Evolutionary conservation across 2,329 filamentous ascomycete species (phyloP).

Genomic region (Phaeomoniella chlamydospora): DNA sequence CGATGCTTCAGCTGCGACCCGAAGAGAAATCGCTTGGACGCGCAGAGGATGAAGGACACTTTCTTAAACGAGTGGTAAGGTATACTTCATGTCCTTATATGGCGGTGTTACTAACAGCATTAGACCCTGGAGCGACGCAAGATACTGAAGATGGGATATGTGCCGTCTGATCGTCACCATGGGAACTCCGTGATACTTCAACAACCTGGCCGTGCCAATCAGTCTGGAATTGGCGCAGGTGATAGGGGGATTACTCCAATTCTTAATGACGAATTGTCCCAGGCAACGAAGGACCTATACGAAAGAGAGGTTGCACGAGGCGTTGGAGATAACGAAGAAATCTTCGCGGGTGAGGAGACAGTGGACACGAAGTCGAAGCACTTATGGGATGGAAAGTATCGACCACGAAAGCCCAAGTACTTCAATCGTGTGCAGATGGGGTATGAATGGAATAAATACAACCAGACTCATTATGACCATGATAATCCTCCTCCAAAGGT

Average conservation of each 20-base stretch:
- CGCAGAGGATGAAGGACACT: conserved; percentile 38
- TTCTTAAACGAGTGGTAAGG: conserved; percentile 41
- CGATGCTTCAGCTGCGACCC: conserved; percentile 46
- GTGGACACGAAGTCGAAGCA: conserved; percentile 39
- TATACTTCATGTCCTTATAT: conserved; percentile 1
- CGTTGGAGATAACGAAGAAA: conserved; percentile 85
- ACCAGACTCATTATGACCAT: conserved; percentile 97
- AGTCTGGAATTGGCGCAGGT: conserved; percentile 34
- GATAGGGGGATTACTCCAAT: conserved; percentile 55
- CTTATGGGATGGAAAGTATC: conserved; percentile 66
- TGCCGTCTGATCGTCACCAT: conserved; percentile 41
- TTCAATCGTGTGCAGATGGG: conserved; percentile 99
- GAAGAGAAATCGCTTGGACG: conserved; percentile 49
- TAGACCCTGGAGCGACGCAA: conserved; percentile 43
- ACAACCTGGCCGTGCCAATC: conserved; percentile 19
- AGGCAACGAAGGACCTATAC: conserved; percentile 76
- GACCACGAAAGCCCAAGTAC: conserved; percentile 83
- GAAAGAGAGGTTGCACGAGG: conserved; percentile 87
- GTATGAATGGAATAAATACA: conserved; percentile 99
- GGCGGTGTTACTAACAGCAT: conserved; percentile 4
- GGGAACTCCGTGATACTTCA: conserved; percentile 17
- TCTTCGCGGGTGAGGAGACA: conserved; percentile 81
- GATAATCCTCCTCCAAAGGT: conserved; percentile 97
- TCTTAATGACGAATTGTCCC: conserved; percentile 66
- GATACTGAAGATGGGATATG: conserved; percentile 49